Evolutionary conservation across 345 rosid species (phyloP).

Genomic region (Gossypioides kirkii): DNA sequence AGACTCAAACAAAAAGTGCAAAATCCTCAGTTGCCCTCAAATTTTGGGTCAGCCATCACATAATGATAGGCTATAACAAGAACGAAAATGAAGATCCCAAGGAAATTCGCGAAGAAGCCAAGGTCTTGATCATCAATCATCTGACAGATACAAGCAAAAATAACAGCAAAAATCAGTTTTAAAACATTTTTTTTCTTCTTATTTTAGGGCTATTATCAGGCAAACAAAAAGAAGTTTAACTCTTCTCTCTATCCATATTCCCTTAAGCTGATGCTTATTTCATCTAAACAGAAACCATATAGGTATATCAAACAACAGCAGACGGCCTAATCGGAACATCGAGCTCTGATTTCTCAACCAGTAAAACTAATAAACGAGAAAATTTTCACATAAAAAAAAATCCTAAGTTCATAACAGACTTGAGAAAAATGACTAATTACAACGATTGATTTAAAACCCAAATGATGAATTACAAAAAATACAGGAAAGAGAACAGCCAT

Average conservation of each 20-base stretch:
- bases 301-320: background rate
- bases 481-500: background rate
- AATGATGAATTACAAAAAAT: background rate
- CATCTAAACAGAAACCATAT: background rate
- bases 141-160: constrained; percentile 39
- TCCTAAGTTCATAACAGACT: background rate
- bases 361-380: background rate
- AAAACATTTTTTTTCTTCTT: background rate
- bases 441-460: background rate
- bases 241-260: background rate
- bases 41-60: constrained; percentile 84
- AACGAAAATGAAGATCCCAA: constrained; percentile 68
- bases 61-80: constrained; percentile 79
- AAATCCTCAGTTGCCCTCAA: constrained; percentile 50
- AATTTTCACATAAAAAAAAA: background rate
- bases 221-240: background rate
- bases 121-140: constrained; percentile 80
- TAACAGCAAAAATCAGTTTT: background rate
- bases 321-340: background rate
- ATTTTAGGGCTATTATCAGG: background rate
- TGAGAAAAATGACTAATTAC: background rate
- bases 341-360: background rate
- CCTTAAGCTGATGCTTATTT: background rate
- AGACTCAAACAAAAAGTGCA: background rate
- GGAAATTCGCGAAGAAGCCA: constrained; percentile 72